Percentiles rank a stretch among this genome's conserved stretches.
phyloP scores from a whole-genome alignment of 345 rosid genomes.

The Sisymbrium altissimum region DNA sequence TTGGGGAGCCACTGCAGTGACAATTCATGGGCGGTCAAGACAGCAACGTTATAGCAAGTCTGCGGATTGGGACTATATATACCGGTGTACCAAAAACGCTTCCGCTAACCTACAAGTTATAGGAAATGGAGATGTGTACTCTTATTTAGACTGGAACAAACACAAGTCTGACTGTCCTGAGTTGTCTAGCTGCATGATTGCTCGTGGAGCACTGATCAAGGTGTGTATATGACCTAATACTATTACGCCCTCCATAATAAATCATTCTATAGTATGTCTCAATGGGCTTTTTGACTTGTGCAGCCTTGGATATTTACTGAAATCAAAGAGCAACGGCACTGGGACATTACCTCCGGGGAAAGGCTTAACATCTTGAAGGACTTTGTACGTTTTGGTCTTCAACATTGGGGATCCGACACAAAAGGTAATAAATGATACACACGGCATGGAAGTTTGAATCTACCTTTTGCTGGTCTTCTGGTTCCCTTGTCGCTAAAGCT shows the following conservation, averaged over 20 bases:
- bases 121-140: conserved; percentile 85
- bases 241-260: background rate
- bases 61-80: conserved; percentile 91
- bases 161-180: conserved; percentile 71
- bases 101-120: conserved; percentile 61
- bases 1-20: conserved; percentile 91
- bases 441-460: background rate
- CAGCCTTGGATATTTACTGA: conserved; percentile 99
- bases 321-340: conserved; percentile 90
- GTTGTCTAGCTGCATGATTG: conserved; percentile 85
- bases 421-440: conserved; percentile 49
- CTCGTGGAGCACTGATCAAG: conserved; percentile 90
- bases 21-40: conserved; percentile 90
- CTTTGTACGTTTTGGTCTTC: conserved; percentile 69
- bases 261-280: background rate
- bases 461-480: background rate
- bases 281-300: conserved; percentile 15
- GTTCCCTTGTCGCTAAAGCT: background rate
- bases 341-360: conserved; percentile 91
- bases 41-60: conserved; percentile 89
- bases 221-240: conserved; percentile 32
- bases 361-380: conserved; percentile 81
- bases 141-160: conserved; percentile 82
- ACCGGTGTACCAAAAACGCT: conserved; percentile 65
- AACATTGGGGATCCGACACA: conserved; percentile 96